Evolutionary conservation across 768 basidiomycete genomes (phyloP).

Genomic region (Gautieria morchelliformis): DNA sequence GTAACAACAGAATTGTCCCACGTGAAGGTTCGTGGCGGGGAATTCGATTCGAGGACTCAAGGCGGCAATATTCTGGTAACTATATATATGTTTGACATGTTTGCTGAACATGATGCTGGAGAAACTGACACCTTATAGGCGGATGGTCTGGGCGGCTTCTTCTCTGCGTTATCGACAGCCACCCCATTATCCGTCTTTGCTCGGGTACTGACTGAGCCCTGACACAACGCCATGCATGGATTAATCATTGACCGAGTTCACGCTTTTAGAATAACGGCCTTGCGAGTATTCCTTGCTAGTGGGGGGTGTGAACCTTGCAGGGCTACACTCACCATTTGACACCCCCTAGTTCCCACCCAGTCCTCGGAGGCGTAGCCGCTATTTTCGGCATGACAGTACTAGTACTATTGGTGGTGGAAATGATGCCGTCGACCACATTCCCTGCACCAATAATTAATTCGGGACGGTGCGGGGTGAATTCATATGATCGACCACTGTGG

Average conservation of each 20-base stretch:
- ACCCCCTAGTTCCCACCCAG: conserved; percentile 54
- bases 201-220: conserved; percentile 30
- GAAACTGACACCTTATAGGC: conserved; percentile 30
- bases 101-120: not conserved
- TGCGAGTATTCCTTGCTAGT: conserved; percentile 71
- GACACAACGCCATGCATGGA: not conserved
- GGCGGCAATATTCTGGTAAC: conserved; percentile 59
- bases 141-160: conserved; percentile 73
- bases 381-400: too few species aligned
- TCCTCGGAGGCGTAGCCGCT: conserved; percentile 80
- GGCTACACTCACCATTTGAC: not conserved
- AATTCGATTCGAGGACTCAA: conserved; percentile 77
- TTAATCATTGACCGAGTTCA: not conserved
- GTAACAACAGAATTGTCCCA: conserved; percentile 76
- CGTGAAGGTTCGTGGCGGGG: conserved; percentile 58
- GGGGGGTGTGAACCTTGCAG: conserved; percentile 14
- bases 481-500: too few species aligned
- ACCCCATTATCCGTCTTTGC: conserved; percentile 75
- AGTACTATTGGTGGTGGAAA: too few species aligned
- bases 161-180: conserved; percentile 74
- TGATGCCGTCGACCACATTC: too few species aligned
- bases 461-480: too few species aligned
- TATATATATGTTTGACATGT: conserved; percentile 26
- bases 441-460: too few species aligned
- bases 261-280: conserved; percentile 65